Percentiles rank a stretch among this genome's conserved stretches.
Conservation (phyloP, 805 yeast species). For the Zygotorulaspora danielsina region DNA sequence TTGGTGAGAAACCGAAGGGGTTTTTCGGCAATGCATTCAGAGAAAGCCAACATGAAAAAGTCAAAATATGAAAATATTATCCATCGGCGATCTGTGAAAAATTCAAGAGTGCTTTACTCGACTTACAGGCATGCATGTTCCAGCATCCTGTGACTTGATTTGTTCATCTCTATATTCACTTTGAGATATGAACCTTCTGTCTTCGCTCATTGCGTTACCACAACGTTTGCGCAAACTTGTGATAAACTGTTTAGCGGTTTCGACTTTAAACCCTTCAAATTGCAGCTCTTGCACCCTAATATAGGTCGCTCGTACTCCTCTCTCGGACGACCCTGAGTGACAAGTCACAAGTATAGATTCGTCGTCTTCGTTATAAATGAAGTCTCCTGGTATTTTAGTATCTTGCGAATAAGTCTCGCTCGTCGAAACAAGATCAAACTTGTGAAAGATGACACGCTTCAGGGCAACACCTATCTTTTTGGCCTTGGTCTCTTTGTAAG, state of each 20-base stretch:
- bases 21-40: not conserved
- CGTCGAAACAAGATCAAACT: constrained; percentile 23
- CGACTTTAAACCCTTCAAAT: constrained; percentile 52
- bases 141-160: too few relatives aligned
- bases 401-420: not conserved
- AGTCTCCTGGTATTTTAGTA: constrained; percentile 30
- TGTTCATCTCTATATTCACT: too few relatives aligned
- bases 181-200: constrained; percentile 3
- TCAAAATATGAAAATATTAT: too few relatives aligned
- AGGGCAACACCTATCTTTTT: constrained; percentile 34
- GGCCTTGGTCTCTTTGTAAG: constrained; percentile 40
- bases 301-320: constrained; percentile 34
- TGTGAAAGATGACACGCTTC: constrained; percentile 49
- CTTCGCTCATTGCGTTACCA: constrained; percentile 13
- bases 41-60: not conserved
- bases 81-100: too few relatives aligned
- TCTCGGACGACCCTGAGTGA: not conserved
- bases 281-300: constrained; percentile 41
- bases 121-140: too few relatives aligned
- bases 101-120: too few relatives aligned
- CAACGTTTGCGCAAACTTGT: constrained; percentile 44
- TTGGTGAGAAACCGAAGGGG: not conserved
- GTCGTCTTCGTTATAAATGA: constrained; percentile 21
- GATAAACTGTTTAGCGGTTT: constrained; percentile 44
- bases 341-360: constrained; percentile 41